Base-by-base conservation (phyloP, 306 rosid species). In the Albizia julibrissin region DNA sequence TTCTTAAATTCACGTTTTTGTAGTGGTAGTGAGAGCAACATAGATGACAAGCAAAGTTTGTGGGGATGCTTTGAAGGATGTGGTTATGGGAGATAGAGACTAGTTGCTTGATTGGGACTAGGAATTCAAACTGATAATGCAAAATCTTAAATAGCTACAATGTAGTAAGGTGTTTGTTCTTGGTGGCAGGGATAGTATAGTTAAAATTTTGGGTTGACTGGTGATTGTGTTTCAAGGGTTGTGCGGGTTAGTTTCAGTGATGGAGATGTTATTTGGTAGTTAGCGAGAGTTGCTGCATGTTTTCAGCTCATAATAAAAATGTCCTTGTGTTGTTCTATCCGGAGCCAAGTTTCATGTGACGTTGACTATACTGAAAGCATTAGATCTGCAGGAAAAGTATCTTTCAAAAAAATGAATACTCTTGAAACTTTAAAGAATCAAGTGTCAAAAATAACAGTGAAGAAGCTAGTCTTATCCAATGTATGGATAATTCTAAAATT, bases 81-180 rank as follows among this genome's bases (percentile, higher is more conserved):
- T 34, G 67, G 19, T 74, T 80, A 73, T 73, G 54, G 46, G 58
- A 71, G 14, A 79, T 69, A 75, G 80, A 76, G 80, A 80, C 69
- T 46, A n/a, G 80, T 72, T 34, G 29, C 40, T 66, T 59, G 75
- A 58, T 67, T 73, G 24, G 65, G 81, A 71, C 61, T 69, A 75
- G 39, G 72, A 69, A 61, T 81, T 84, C 82, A 69, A 49, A 74
- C 66, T 77, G 67, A 42, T 72, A 52, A 58, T 65, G 69, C 34
- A 77, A 52, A 76, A 70, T 79, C 68, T 27, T 75, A 43, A 69
- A 68, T 64, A 62, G 31, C 62, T 43, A 65, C 67, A 64, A 29
- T 78, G 18, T 74, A 74, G 33, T 22, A 31, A 37, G 78, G 76
- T 52, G 72, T 65, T 68, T 27, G 50, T 40, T n/a, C 49, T n/a